A percentile compares a stretch with the other conserved stretches of the same genome.
These are phyloP conservation scores for Aspergillus mulundensis DNA, from an alignment of 495 filamentous ascomycete species.

Conservation along the genomic window DNA sequence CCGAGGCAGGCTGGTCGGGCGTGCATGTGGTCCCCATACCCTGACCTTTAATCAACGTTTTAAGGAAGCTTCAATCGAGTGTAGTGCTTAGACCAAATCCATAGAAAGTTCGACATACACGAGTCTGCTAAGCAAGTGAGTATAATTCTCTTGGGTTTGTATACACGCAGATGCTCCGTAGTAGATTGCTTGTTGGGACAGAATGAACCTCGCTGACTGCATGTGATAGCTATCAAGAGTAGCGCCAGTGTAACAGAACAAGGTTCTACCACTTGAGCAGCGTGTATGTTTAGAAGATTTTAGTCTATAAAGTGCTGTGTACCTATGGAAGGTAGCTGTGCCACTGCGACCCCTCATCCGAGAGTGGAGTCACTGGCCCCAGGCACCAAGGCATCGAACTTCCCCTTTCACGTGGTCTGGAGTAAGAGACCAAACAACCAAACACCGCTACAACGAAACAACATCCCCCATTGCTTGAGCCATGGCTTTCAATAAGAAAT, in stretches of 20 bases:
- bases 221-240: neutral
- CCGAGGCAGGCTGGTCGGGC: neutral
- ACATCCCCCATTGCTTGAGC: constrained; percentile 4
- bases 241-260: neutral
- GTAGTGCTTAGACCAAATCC: neutral
- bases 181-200: no score
- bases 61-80: neutral
- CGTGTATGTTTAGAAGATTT: no score
- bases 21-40: neutral
- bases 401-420: constrained; percentile 18
- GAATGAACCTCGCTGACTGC: no score
- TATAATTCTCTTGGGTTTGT: neutral
- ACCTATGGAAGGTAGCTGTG: neutral
- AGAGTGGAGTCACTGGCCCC: constrained; percentile 1
- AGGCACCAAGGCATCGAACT: constrained; percentile 3
- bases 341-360: neutral
- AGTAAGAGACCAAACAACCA: no score
- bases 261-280: neutral
- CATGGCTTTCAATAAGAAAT: constrained; percentile 63
- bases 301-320: neutral
- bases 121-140: neutral
- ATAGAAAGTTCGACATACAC: no score
- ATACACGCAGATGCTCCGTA: no score
- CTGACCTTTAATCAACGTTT: neutral
- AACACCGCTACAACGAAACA: neutral